Percentiles rank a stretch among this genome's conserved stretches.
phyloP scores from a whole-genome alignment of 768 basidiomycete genomes.

The Russula sp. region DNA sequence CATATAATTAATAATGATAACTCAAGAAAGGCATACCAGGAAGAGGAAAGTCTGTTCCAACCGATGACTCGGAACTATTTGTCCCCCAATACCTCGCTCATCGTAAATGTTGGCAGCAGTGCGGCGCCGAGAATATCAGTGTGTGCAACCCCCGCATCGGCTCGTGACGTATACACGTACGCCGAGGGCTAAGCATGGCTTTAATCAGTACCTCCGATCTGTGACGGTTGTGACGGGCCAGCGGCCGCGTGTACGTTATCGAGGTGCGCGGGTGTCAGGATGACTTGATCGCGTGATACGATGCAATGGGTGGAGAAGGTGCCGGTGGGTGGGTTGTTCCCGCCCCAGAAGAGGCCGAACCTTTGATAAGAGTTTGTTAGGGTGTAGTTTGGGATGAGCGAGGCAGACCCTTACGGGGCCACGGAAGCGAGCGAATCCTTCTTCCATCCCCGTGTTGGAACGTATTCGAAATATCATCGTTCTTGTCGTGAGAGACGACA shows the following conservation, averaged over 20 bases:
- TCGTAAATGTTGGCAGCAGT: conserved; percentile 61
- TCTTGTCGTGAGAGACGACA: conserved; percentile 50
- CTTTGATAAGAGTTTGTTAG: conserved; percentile 30
- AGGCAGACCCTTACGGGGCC: conserved; percentile 43
- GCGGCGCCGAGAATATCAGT: conserved; percentile 65
- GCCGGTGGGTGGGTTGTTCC: no score
- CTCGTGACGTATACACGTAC: conserved; percentile 80
- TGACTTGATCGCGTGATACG: conserved; percentile 57
- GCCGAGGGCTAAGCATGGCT: conserved; percentile 70
- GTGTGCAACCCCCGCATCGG: conserved; percentile 60
- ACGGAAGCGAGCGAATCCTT: conserved; percentile 62
- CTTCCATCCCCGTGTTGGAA: conserved; percentile 74
- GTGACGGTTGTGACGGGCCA: conserved; percentile 78
- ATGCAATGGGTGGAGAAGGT: no score
- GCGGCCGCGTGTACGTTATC: conserved; percentile 67
- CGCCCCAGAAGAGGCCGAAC: conserved; percentile 36
- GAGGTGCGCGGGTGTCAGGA: conserved; percentile 64
- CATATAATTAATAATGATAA: no score
- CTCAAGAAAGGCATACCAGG: background rate
- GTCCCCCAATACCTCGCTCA: conserved; percentile 74
- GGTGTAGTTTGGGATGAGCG: background rate
- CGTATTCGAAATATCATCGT: conserved; percentile 56
- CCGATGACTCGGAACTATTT: conserved; percentile 65
- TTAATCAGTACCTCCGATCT: conserved; percentile 80
- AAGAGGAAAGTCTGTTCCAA: conserved; percentile 35